phyloP scores from a whole-genome alignment of 495 filamentous ascomycete genomes.

The Podospora comata region DNA sequence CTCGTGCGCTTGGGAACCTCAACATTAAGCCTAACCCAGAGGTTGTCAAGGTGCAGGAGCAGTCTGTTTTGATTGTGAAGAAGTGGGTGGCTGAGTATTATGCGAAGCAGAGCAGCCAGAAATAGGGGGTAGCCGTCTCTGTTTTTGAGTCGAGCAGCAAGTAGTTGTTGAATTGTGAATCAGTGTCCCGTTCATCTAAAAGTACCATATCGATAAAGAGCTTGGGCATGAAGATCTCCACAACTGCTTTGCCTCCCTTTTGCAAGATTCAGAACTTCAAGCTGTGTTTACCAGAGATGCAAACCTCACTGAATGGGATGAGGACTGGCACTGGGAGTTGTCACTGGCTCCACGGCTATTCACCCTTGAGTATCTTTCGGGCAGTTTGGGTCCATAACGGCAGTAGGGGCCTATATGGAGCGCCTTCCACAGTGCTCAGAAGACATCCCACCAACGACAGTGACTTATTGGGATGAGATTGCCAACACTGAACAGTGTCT shows the following conservation, averaged over 20 bases:
- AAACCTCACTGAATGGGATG: not conserved
- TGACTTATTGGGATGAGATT: not conserved
- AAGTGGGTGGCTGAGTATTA: conserved; percentile 48
- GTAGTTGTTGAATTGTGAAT: no score
- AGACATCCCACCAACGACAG: no score
- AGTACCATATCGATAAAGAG: no score
- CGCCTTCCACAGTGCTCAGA: no score
- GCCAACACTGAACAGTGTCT: not conserved
- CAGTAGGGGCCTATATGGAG: not conserved
- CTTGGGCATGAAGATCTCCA: no score
- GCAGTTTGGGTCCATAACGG: not conserved
- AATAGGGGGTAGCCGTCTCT: not conserved
- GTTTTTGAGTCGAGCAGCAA: not conserved
- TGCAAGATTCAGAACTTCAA: no score
- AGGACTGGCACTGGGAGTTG: not conserved
- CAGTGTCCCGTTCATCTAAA: no score
- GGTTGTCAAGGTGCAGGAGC: conserved; percentile 38
- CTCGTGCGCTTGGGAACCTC: conserved; percentile 34
- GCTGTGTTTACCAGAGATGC: not conserved
- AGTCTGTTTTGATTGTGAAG: conserved; percentile 36
- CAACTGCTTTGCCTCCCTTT: no score
- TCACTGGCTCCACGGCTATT: not conserved
- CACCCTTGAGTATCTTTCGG: not conserved
- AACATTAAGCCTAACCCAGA: conserved; percentile 39
- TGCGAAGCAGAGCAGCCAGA: conserved; percentile 20